Base-by-base conservation (phyloP, 768 basidiomycete species). In the Mycena kentingensis region DNA sequence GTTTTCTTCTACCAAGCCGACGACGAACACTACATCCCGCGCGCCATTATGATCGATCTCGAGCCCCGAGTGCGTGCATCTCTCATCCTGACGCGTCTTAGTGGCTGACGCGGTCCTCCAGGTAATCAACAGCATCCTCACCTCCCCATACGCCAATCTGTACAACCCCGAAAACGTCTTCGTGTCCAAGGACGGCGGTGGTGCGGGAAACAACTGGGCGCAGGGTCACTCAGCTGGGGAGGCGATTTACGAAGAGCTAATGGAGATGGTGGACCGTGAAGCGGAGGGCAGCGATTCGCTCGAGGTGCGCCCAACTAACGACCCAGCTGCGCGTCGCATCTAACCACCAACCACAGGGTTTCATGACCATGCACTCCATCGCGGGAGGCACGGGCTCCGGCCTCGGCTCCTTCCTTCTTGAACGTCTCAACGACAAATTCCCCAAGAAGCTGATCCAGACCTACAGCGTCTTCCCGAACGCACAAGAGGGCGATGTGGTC, bases 1-100 rank as follows among this genome's bases (percentile, higher is more conserved):
- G 96, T 97, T 24, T 99, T 99, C 74, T 99, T 99, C 75, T 98
- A 99, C 68, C 96, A 98, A 70, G 97, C 97, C n/a, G 97, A 99
- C 68, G 97, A 99, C 65, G 97, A 98, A 68, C 95, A 97, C 64
- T 99, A 98, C 70, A 95, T 99, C 54, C 97, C 97, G 2, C 83
- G 97, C 46, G 93, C 97, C 4, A 96, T 99, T 55, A 80, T 99
- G 32, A 85, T 98, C 54, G 97, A 99, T 71, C 81, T 97, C 24
- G 97, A 99, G 67, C 97, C 97, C 18, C 81, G 97, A 67, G 96
- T 97, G 65, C 67, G 85, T 75, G 22, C 42, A 16, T 49, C 25
- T 36, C 37, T 35, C 39, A 26, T 8, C 41, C 13, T 39, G 19
- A 34, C 27, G 18, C 36, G 44, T 35, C 38, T 51, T 44, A 32